These are phyloP conservation scores for Ramaria rubella DNA, from an alignment of 768 basidiomycete genomes.

Conservation along the genomic window DNA sequence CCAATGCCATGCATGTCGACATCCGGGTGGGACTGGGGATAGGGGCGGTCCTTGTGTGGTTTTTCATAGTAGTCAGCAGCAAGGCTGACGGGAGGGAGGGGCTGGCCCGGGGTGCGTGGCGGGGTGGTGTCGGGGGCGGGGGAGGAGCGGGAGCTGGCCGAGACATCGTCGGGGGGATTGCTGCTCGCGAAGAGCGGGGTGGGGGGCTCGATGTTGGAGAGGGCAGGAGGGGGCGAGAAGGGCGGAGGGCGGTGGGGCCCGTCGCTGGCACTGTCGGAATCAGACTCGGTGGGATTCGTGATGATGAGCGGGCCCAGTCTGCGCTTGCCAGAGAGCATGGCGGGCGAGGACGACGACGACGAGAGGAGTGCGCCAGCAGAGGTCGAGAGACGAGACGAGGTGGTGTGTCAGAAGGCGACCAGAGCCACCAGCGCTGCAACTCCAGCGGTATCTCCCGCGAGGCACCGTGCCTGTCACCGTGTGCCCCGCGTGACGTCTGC, in stretches of 20 bases:
- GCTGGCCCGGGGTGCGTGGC: conserved; percentile 5
- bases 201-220: conserved; percentile 8
- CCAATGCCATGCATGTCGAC: conserved; percentile 1
- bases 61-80: not conserved
- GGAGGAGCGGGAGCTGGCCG: conserved; percentile 8
- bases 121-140: conserved; percentile 7
- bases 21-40: conserved; percentile 1
- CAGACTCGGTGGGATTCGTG: conserved; percentile 6
- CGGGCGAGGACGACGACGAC: conserved; percentile 36
- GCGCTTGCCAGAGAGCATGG: not conserved
- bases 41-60: not conserved
- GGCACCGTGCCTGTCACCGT: too few species aligned
- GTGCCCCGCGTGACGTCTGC: too few species aligned
- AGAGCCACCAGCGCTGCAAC: too few species aligned
- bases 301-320: conserved; percentile 5
- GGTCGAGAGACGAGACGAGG: conserved; percentile 41
- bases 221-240: not conserved
- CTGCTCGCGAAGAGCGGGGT: not conserved
- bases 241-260: not conserved
- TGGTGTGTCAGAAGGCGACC: too few species aligned
- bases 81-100: not conserved
- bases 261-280: conserved; percentile 4
- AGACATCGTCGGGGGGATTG: conserved; percentile 5
- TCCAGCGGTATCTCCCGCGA: too few species aligned
- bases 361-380: conserved; percentile 43